Base-by-base conservation (phyloP, 2,329 filamentous ascomycete species). In the Didymella lethalis region DNA sequence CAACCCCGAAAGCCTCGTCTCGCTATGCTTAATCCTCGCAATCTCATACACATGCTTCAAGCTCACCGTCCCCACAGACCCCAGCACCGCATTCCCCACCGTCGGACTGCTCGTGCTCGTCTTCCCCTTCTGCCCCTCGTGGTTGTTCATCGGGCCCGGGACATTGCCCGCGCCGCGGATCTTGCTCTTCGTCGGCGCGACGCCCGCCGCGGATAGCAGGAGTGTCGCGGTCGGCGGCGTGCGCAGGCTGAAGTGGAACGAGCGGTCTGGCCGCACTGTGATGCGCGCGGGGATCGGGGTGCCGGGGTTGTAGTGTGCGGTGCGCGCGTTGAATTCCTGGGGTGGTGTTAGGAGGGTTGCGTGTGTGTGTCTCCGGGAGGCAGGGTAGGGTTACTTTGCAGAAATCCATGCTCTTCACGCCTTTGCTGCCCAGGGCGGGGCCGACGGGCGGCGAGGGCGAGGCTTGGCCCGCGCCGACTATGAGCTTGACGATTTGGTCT, bases 361-460 rank as follows among this genome's bases (percentile, higher is more conserved):
- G 11, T 38, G 26, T 16, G 23, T 23, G 23, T 23, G 23, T 23
- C 2, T 23, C 20, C 3, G 20, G 20, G 11, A n/a, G 14, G 25
- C 7, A 10, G 25, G 47, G 34, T 7, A 28, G 4, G 53, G 75
- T 57, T 77, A 96, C 94, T 86, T 98, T 98, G 88, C 95, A 98
- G 78, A 98, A 99, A 81, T 99, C 95, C 90, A 99, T 99, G 58
- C 91, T 96, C 84, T 99, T 99, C 63, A 99, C 91, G 84, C 95
- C 95, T 83, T 97, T 98, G 78, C 90, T 94, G 81, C 95, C 95
- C 66, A 99, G 86, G 53, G 95, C 95, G 58, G 95, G 95, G 83
- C 95, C 95, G 72, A 99, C 93, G 4, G 95, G 95, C 32, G 95
- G 95, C 80, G 93, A 96, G 29, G 95, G 95, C 72, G 89, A 94